These are phyloP conservation scores for Dissoconium aciculare DNA, from an alignment of 2,329 filamentous ascomycete genomes.

Conservation along the genomic window DNA sequence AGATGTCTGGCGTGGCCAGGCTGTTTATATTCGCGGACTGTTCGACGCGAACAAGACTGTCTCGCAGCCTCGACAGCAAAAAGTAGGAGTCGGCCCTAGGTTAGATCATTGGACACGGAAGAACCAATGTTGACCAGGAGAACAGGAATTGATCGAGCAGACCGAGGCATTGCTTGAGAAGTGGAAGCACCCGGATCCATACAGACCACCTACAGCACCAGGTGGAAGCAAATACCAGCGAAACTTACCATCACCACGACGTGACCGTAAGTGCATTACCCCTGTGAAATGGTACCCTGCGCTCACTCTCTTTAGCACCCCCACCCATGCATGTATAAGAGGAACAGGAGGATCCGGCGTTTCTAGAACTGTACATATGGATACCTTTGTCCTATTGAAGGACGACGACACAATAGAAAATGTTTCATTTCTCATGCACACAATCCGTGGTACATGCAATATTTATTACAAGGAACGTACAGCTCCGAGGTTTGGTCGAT, in stretches of 20 bases:
- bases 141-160: constrained; percentile 66
- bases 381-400: not conserved
- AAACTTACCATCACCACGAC: constrained; percentile 66
- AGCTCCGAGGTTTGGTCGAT: too few relatives aligned
- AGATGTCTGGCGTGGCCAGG: constrained; percentile 87
- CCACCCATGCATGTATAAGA: constrained; percentile 34
- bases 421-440: too few relatives aligned
- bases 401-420: too few relatives aligned
- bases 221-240: constrained; percentile 96
- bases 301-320: constrained; percentile 29
- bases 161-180: constrained; percentile 76
- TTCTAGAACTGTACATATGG: constrained; percentile 14
- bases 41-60: constrained; percentile 89
- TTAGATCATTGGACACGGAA: not conserved
- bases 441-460: too few relatives aligned
- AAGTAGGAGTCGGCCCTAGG: constrained; percentile 41
- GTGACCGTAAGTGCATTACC: constrained; percentile 65
- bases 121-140: constrained; percentile 8
- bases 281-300: not conserved
- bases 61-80: constrained; percentile 69
- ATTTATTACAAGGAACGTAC: too few relatives aligned
- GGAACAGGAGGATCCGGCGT: constrained; percentile 5
- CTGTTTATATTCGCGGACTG: constrained; percentile 83
- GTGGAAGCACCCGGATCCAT: constrained; percentile 98
- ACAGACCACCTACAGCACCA: constrained; percentile 74